A percentile compares a stretch with the other conserved stretches of the same genome.
Evolutionary conservation across 2,329 filamentous ascomycete genomes (phyloP).

Genomic region (Aspergillus texensis): DNA sequence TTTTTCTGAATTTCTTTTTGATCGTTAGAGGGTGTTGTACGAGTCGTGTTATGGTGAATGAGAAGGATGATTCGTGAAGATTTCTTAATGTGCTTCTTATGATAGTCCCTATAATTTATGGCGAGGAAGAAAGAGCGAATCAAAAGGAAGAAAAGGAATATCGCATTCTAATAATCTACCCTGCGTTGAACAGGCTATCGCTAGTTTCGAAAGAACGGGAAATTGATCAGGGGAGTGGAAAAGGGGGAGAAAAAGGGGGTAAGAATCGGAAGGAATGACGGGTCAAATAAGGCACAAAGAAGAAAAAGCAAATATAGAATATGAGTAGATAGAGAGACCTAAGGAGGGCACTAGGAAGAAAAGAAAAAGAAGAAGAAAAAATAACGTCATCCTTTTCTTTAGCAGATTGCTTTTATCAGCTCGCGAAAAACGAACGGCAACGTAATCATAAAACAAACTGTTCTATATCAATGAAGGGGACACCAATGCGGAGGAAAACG

Average conservation of each 20-base stretch:
- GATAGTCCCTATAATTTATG: not conserved
- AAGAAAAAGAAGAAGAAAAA: constrained; percentile 25
- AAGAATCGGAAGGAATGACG: constrained; percentile 12
- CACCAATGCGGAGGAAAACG: constrained; percentile 1
- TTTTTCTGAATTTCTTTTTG: not conserved
- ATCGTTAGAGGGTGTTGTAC: not conserved
- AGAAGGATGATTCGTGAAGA: not conserved
- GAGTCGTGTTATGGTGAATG: not conserved
- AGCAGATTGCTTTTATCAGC: not conserved
- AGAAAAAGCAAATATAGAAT: not conserved
- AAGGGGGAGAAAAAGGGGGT: constrained; percentile 18
- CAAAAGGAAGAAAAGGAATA: not conserved
- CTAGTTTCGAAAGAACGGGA: not conserved
- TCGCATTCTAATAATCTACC: not conserved
- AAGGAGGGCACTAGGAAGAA: not conserved
- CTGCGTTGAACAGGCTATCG: not conserved
- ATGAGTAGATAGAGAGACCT: not conserved
- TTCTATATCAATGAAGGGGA: not conserved
- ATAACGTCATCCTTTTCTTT: not conserved
- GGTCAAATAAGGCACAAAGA: not conserved
- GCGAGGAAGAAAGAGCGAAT: not conserved
- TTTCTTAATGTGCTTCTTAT: not conserved
- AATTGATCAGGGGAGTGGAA: not conserved
- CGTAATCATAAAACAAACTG: not conserved
- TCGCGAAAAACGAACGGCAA: not conserved